These are phyloP conservation scores for Pharus latifolius DNA, from an alignment of 176 grass and related monocot genomes.

Conservation along the genomic window DNA sequence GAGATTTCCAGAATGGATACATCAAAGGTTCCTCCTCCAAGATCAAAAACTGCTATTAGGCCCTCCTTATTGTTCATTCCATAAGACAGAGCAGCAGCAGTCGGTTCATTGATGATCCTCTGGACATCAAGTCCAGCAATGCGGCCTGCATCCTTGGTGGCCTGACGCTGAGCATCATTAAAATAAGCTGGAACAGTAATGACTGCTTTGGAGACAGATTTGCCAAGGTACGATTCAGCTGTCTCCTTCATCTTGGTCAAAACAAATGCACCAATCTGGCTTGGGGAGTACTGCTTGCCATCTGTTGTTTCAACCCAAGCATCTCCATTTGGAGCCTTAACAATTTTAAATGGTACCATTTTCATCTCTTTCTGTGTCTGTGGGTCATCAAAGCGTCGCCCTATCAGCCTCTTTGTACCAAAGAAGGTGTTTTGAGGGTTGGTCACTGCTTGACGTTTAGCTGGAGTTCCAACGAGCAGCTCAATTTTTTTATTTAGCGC, in stretches of 20 bases:
- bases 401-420: conserved; percentile 36
- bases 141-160: conserved; percentile 37
- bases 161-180: conserved; percentile 42
- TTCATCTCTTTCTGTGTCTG: conserved; percentile 37
- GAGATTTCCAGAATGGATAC: conserved; percentile 38
- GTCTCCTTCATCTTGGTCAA: conserved; percentile 40
- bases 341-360: conserved; percentile 31
- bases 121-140: conserved; percentile 38
- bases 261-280: conserved; percentile 36
- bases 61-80: conserved; percentile 41
- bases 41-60: conserved; percentile 32
- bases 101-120: conserved; percentile 42
- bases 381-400: conserved; percentile 24
- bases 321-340: conserved; percentile 31
- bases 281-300: conserved; percentile 29
- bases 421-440: conserved; percentile 32
- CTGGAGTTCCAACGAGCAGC: conserved; percentile 36
- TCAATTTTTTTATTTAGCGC: conserved; percentile 30
- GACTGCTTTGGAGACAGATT: conserved; percentile 33
- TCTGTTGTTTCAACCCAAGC: conserved; percentile 37
- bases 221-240: conserved; percentile 35
- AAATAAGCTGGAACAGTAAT: conserved; percentile 44
- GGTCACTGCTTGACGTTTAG: conserved; percentile 38
- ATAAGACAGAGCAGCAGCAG: conserved; percentile 39
- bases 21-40: conserved; percentile 42